Conservation (phyloP, 257 asterid species). For the Solanum ahanhuiri region DNA sequence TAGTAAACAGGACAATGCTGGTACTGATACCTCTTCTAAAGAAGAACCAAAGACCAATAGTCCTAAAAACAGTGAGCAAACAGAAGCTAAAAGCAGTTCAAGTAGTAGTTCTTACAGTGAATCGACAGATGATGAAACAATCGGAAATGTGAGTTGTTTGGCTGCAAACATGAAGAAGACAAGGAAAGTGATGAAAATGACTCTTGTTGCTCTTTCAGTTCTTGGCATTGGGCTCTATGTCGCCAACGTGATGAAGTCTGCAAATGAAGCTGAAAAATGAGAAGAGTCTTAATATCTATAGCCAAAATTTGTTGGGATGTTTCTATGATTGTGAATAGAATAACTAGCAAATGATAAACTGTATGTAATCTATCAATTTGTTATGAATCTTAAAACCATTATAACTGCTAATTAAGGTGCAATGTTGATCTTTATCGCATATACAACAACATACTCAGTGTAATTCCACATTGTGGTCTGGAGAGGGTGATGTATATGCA, state of each 20-base stretch:
- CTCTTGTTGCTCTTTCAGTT: slow-evolving; percentile 22
- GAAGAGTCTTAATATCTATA: neutral
- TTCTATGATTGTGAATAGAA: neutral
- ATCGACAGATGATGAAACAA: neutral
- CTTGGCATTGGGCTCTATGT: slow-evolving; percentile 32
- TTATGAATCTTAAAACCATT: neutral
- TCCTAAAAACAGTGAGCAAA: neutral
- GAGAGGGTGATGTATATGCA: neutral
- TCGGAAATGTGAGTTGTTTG: slow-evolving; percentile 5
- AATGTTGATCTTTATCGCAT: neutral
- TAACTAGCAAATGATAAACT: neutral
- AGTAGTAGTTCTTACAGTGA: neutral
- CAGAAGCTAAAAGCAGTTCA: neutral
- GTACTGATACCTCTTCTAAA: neutral
- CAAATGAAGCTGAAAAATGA: slow-evolving; percentile 4
- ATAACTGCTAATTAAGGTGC: neutral
- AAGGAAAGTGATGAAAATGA: slow-evolving; percentile 18
- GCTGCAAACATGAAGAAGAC: slow-evolving; percentile 31
- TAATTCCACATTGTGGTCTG: neutral
- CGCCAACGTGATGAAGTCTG: slow-evolving; percentile 20
- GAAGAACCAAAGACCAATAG: neutral
- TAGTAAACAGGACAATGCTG: neutral
- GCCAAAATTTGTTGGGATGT: neutral
- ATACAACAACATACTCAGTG: neutral
- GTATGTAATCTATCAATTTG: neutral